These are phyloP conservation scores for Pelargonium fulgidum DNA, from an alignment of 441 rosid genomes.

Conservation along the genomic window DNA sequence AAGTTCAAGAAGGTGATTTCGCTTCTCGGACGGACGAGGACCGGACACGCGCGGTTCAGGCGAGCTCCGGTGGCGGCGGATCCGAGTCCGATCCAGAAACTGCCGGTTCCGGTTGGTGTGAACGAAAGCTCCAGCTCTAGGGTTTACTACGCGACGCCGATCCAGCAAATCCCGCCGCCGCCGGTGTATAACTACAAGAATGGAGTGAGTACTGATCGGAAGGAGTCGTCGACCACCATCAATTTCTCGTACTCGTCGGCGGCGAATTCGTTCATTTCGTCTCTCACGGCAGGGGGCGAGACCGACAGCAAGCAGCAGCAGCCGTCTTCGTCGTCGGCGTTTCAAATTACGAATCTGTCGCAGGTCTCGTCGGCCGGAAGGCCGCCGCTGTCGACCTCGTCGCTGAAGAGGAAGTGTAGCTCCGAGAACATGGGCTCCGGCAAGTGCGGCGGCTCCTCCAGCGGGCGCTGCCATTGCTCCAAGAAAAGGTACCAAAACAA, in stretches of 20 bases:
- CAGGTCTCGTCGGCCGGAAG: conserved; percentile 41
- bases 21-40: conserved; percentile 67
- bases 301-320: conserved; percentile 23
- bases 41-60: conserved; percentile 84
- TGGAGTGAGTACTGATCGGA: conserved; percentile 28
- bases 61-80: conserved; percentile 39
- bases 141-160: conserved; percentile 51
- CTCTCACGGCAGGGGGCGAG: neutral
- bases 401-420: conserved; percentile 60
- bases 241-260: conserved; percentile 38
- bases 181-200: conserved; percentile 16
- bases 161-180: conserved; percentile 51
- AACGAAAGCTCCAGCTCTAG: conserved; percentile 18
- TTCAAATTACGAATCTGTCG: conserved; percentile 50
- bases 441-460: conserved; percentile 45
- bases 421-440: conserved; percentile 42
- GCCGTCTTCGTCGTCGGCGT: conserved; percentile 43
- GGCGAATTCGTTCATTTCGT: neutral
- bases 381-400: conserved; percentile 47
- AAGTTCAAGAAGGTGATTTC: conserved; percentile 77
- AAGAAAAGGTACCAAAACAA: conserved; percentile 43
- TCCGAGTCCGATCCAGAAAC: neutral
- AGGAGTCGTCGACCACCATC: conserved; percentile 45
- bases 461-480: conserved; percentile 59
- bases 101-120: neutral